Evolutionary conservation across 805 yeast species (phyloP).

Genomic region (Kluyveromyces nonfermentans): DNA sequence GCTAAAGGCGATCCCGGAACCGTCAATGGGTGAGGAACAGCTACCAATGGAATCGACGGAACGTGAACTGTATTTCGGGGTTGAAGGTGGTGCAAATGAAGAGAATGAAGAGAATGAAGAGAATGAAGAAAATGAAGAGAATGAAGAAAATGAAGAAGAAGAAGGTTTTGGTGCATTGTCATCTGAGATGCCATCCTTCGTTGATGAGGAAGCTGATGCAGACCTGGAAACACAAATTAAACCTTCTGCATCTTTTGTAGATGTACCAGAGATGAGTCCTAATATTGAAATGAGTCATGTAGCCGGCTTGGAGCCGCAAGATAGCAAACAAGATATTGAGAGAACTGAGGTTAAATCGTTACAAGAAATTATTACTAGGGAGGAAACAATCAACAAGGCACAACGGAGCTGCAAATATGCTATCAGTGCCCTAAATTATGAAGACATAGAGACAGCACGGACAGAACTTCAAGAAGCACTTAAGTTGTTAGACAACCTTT

Average conservation of each 20-base stretch:
- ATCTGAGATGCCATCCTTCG: not conserved
- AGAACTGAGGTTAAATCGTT: slow-evolving; percentile 21
- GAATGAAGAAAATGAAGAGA: slow-evolving; percentile 3
- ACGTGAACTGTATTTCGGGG: not conserved
- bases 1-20: slow-evolving; percentile 3
- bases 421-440: slow-evolving; percentile 69
- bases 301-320: not conserved
- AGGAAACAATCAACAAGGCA: slow-evolving; percentile 47
- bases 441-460: slow-evolving; percentile 61
- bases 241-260: not conserved
- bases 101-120: slow-evolving; percentile 6
- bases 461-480: slow-evolving; percentile 49
- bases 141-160: slow-evolving; percentile 1
- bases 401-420: slow-evolving; percentile 71
- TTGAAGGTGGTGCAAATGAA: not conserved
- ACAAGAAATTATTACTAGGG: slow-evolving; percentile 42
- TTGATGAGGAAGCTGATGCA: not conserved
- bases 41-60: not conserved
- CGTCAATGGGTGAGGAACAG: slow-evolving; percentile 2
- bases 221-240: not conserved
- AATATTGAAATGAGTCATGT: too few relatives aligned
- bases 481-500: slow-evolving; percentile 26
- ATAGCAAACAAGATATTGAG: not conserved
- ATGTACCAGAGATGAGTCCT: not conserved
- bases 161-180: not conserved